Evolutionary conservation across 2,329 filamentous ascomycete genomes (phyloP).

Genomic region (Scytalidium lignicola): DNA sequence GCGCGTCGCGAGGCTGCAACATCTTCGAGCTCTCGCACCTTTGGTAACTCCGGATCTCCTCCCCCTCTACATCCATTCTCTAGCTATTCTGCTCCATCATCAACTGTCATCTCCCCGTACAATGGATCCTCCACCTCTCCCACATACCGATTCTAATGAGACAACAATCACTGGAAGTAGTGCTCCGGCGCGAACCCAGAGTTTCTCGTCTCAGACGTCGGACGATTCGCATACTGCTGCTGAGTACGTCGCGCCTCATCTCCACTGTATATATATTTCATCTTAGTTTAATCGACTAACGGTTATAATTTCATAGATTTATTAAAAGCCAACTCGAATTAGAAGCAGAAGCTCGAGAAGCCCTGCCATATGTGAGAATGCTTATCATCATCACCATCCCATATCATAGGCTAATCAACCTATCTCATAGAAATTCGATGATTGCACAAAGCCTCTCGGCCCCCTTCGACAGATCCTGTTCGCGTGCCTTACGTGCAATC

Average conservation of each 20-base stretch:
- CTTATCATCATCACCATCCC: slow-evolving; percentile 5
- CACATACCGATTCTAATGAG: slow-evolving; percentile 12
- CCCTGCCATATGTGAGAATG: slow-evolving; percentile 74
- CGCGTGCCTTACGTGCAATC: slow-evolving; percentile 90
- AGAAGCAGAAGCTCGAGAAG: slow-evolving; percentile 92
- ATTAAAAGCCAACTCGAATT: slow-evolving; percentile 85
- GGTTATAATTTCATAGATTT: slow-evolving; percentile 50
- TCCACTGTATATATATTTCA: not conserved
- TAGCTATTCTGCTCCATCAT: not conserved
- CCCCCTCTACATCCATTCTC: not conserved
- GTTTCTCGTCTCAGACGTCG: slow-evolving; percentile 50
- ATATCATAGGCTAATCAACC: not conserved
- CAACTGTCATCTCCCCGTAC: not conserved
- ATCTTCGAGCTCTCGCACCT: not conserved
- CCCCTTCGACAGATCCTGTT: slow-evolving; percentile 84
- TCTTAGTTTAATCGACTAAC: not conserved
- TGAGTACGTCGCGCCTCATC: slow-evolving; percentile 26
- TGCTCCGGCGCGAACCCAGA: slow-evolving; percentile 43
- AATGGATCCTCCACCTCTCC: slow-evolving; percentile 32
- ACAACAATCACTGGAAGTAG: slow-evolving; percentile 10
- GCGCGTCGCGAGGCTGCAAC: not conserved
- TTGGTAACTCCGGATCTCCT: not conserved
- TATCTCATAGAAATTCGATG: slow-evolving; percentile 72
- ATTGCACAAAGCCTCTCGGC: slow-evolving; percentile 86
- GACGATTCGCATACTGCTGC: slow-evolving; percentile 49